These are phyloP conservation scores for Pseudonitzschia pungens DNA, from an alignment of 108 stramenopile species.

Conservation along the genomic window DNA sequence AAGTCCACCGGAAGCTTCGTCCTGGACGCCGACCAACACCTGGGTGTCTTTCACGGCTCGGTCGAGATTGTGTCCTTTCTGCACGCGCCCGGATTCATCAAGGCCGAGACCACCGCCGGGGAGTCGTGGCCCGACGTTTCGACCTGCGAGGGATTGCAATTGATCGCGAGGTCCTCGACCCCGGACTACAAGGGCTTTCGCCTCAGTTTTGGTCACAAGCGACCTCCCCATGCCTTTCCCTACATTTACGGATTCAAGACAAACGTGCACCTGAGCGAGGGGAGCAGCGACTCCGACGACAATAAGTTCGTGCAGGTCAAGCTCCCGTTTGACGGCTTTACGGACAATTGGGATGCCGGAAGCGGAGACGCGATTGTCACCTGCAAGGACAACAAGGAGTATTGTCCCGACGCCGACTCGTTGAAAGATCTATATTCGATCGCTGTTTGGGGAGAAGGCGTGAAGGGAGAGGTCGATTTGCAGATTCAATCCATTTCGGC, in stretches of 20 bases:
- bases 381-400: slow-evolving; percentile 35
- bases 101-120: not conserved
- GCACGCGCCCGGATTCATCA: slow-evolving; percentile 50
- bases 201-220: slow-evolving; percentile 44
- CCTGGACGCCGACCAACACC: not conserved
- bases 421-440: slow-evolving; percentile 38
- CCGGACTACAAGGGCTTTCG: slow-evolving; percentile 37
- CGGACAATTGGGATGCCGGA: slow-evolving; percentile 42
- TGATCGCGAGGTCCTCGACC: slow-evolving; percentile 23
- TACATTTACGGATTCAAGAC: slow-evolving; percentile 45
- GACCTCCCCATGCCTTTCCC: slow-evolving; percentile 25
- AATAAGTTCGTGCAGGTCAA: slow-evolving; percentile 22
- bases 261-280: not conserved
- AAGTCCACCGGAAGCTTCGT: not conserved
- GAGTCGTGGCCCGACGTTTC: slow-evolving; percentile 38
- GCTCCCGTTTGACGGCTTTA: slow-evolving; percentile 42
- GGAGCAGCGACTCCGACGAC: slow-evolving; percentile 7
- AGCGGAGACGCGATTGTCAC: slow-evolving; percentile 38
- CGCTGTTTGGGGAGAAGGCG: slow-evolving; percentile 55
- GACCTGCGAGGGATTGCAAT: slow-evolving; percentile 25
- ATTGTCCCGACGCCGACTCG: slow-evolving; percentile 34
- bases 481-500: slow-evolving; percentile 42
- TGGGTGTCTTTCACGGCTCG: slow-evolving; percentile 39
- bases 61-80: slow-evolving; percentile 43
- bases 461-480: slow-evolving; percentile 39